phyloP scores from a whole-genome alignment of 176 grass and related monocot genomes.

The Calamus simplicifolius region DNA sequence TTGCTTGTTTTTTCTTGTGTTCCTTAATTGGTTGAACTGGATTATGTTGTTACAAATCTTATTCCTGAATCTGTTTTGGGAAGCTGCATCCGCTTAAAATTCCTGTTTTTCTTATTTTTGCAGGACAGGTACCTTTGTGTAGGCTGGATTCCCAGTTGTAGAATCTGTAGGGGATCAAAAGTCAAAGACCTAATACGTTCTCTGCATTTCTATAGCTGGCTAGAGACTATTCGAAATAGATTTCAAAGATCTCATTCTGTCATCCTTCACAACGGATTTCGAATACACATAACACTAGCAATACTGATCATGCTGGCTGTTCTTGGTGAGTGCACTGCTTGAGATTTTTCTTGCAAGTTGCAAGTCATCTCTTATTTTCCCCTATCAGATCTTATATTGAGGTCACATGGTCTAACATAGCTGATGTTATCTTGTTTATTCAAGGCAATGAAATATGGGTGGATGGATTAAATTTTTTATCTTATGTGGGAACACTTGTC shows the following conservation, averaged over 20 bases:
- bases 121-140: constrained; percentile 25
- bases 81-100: not conserved
- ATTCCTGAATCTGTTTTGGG: too few relatives aligned
- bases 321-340: constrained; percentile 42
- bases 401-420: too few relatives aligned
- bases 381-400: too few relatives aligned
- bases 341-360: not conserved
- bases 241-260: constrained; percentile 26
- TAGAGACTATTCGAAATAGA: constrained; percentile 35
- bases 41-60: too few relatives aligned
- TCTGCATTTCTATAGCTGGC: constrained; percentile 9
- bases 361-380: too few relatives aligned
- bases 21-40: too few relatives aligned
- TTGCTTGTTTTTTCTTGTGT: too few relatives aligned
- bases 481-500: too few relatives aligned
- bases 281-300: constrained; percentile 30
- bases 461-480: too few relatives aligned
- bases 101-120: constrained; percentile 17
- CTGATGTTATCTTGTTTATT: too few relatives aligned
- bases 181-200: not conserved
- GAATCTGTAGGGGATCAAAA: constrained; percentile 2
- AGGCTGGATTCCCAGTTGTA: not conserved
- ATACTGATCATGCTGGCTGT: constrained; percentile 37
- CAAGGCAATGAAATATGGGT: too few relatives aligned
- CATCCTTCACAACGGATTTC: constrained; percentile 29